Base-by-base conservation (phyloP, 2,329 filamentous ascomycete species). In the Apiospora sp. region DNA sequence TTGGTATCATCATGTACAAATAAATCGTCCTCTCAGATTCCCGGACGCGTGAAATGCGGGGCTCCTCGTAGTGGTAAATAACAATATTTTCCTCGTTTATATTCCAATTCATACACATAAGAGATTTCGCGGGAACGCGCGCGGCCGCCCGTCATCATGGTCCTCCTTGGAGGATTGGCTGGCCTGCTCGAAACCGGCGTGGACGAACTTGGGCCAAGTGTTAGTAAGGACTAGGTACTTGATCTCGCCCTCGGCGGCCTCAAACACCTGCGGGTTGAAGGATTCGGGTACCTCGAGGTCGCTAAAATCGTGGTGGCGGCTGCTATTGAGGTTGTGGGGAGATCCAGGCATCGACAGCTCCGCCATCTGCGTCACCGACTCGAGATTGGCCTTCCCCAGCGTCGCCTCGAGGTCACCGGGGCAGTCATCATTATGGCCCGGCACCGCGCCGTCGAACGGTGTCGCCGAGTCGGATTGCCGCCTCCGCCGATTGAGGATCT, bases 121-220 rank as follows among this genome's bases (percentile, higher is more conserved):
- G 14, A 58, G 54, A 10, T 22, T 41, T 10, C 58, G 34, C 1
- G 34, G 22, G 22, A 64, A 64, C 7, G 1, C 12, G 19, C 19
- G 58, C 34, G 34, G 58, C 4, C 34, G 37, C 2, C 19, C 7
- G 12, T 41, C 58, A n/a, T 41, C 58, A 19, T 2, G 19, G 8
- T 41, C 30, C 8, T 64, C 34, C 34, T 22, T 37, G 30, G 30
- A 41, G 0, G 46, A 19, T 30, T 70, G 69, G 51, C 64, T 68
- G 3, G 48, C 41, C 67, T 64, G 69, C 19, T 73, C 73, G 43
- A 72, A 58, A 22, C 71, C 72, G 46, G 72, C 67, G 30, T 74
- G 77, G 68, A 80, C 75, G 58, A 79, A 80, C 72, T 79, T 80
- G 46, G 78, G 78, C 78, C 78, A 80, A 0, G 78, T 80, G 72